Evolutionary conservation across 2,329 filamentous ascomycete species (phyloP), one percentile per base, ranked within the genome.

Genomic region (Alternaria ventricosa): DNA sequence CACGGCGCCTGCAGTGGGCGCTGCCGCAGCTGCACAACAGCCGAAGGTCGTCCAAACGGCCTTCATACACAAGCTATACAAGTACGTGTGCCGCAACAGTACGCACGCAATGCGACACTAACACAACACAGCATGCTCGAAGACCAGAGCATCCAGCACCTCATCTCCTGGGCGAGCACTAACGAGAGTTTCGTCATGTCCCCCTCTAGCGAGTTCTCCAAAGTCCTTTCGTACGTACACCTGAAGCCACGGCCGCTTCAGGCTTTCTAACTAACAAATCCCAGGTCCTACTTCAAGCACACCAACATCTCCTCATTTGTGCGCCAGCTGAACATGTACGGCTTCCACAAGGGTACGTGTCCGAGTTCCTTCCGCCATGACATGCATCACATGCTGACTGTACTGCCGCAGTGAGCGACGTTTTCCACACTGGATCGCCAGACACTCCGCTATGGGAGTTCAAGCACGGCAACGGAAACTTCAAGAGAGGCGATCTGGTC

Each of bases 111-210:
- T 47, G 55, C 64, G 43, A 54, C 44, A 56, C 81, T 83, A 71
- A 82, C 75, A 57, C 45, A 20, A 44, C 33, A 68, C 77, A 98
- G 95, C 82, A 98, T 99, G 96, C 86, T 99, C 66, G 96, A 99
- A 80, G 96, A 99, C 79, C 90, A 90, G 36, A 91, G 86, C 73
- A 99, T 99, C 65, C 92, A 96, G 75, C 94, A 98, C 80, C 85
- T 99, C 65, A 99, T 99, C 75, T 97, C 95, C 9, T 99, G 96
- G 96, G 97, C 95, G 2, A 90, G 86, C 71, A 92, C 92, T 55
- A 94, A 94, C 64, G 96, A 99, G 80, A 98, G 96, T 82, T 99
- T 99, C 79, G 94, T 99, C 76, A 98, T 99, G 93, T 97, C 94
- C 22, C 96, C 96, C 15, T 97, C 94, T 9, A 92, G 92, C 75